Evolutionary conservation across 805 yeast genomes (phyloP).

Genomic region (Teunomyces aglyptinius): DNA sequence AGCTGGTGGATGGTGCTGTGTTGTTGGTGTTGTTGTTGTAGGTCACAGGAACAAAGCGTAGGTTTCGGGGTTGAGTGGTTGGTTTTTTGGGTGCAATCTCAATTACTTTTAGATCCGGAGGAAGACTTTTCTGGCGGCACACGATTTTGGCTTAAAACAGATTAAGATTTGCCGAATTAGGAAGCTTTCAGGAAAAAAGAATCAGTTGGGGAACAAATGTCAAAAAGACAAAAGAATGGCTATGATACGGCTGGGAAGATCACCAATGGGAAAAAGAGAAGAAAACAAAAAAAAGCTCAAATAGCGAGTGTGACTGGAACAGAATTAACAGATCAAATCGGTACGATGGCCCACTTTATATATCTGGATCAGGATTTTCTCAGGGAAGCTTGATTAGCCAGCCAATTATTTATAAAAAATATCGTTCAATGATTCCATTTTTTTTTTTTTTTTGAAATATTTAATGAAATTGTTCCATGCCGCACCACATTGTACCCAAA

Average conservation of each 20-base stretch:
- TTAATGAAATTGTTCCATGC: neutral
- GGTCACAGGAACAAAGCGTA: too few relatives aligned
- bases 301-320: neutral
- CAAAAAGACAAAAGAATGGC: neutral
- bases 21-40: too few relatives aligned
- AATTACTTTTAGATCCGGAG: neutral
- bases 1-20: neutral
- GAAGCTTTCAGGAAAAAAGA: neutral
- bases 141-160: neutral
- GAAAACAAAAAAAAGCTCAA: neutral
- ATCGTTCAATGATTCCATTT: neutral
- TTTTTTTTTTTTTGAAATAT: neutral
- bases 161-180: neutral
- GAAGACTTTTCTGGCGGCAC: neutral
- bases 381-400: conserved; percentile 1
- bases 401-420: neutral
- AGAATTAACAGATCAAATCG: neutral
- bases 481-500: neutral
- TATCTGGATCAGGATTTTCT: conserved; percentile 3
- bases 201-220: neutral
- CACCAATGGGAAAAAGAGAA: neutral
- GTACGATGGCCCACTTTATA: conserved; percentile 1
- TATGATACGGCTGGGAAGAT: neutral
- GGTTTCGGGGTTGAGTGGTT: neutral
- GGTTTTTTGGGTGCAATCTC: neutral